Evolutionary conservation across 495 filamentous ascomycete genomes (phyloP).

Genomic region (Podospora bellae-mahoneyi): DNA sequence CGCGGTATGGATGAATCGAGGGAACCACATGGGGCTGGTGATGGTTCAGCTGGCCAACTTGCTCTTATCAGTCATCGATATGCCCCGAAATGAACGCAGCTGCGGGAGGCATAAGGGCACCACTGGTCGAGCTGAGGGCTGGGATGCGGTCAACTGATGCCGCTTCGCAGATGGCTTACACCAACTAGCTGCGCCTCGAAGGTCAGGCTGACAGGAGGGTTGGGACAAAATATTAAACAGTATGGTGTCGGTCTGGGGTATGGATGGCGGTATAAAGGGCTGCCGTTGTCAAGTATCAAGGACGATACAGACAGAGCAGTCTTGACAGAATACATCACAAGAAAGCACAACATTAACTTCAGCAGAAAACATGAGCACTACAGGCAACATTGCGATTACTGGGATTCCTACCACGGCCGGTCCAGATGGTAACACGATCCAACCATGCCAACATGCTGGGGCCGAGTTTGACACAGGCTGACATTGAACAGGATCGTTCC

Average conservation of each 20-base stretch:
- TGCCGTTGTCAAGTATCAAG: not conserved
- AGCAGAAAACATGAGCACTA: not conserved
- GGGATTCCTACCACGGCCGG: not conserved
- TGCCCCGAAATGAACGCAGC: not conserved
- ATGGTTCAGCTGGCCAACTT: not conserved
- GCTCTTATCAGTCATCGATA: not conserved
- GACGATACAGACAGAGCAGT: not conserved
- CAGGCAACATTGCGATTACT: not conserved
- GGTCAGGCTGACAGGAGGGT: not conserved
- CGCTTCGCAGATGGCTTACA: not conserved
- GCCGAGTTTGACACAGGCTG: not conserved
- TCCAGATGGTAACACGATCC: not conserved
- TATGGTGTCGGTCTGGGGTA: not conserved
- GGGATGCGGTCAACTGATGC: not conserved
- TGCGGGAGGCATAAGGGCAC: not conserved
- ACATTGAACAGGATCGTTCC: constrained; percentile 21
- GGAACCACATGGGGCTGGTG: not conserved
- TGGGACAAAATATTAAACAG: not conserved
- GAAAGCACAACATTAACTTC: not conserved
- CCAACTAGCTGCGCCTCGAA: not conserved
- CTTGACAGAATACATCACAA: not conserved
- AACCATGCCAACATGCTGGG: not conserved
- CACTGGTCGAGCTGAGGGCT: not conserved
- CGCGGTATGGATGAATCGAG: not conserved
- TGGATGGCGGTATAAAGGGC: not conserved